phyloP scores from a whole-genome alignment of 129 eudicot species.

The Helichrysum umbraculigerum region DNA sequence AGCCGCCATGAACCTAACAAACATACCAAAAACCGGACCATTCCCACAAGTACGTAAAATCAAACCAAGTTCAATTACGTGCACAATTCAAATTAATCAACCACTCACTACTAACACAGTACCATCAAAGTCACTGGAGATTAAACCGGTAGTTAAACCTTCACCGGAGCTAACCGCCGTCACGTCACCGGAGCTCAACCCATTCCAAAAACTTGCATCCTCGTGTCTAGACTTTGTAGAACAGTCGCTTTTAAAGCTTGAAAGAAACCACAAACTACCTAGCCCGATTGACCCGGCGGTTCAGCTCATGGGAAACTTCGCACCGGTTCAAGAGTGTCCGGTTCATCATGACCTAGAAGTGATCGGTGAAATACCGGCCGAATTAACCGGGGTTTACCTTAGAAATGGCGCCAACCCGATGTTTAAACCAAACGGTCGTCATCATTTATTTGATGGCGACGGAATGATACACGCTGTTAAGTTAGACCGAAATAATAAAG shows the following conservation, averaged over 20 bases:
- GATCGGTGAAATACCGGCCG: constrained; percentile 52
- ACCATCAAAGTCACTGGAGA: neutral
- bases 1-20: constrained; percentile 5
- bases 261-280: constrained; percentile 38
- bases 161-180: neutral
- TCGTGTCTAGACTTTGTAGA: constrained; percentile 46
- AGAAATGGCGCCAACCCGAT: constrained; percentile 75
- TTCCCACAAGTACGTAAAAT: neutral
- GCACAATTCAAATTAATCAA: constrained; percentile 35
- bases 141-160: neutral
- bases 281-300: constrained; percentile 47
- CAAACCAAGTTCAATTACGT: constrained; percentile 21
- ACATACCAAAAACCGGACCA: neutral
- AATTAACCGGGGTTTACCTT: constrained; percentile 52
- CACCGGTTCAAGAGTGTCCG: constrained; percentile 70
- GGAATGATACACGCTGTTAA: constrained; percentile 85
- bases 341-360: constrained; percentile 60
- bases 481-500: constrained; percentile 38
- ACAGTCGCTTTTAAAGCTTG: constrained; percentile 28
- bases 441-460: constrained; percentile 75
- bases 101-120: constrained; percentile 34
- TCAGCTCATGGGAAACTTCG: constrained; percentile 66
- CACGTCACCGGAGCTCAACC: constrained; percentile 33
- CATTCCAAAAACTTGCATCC: constrained; percentile 57
- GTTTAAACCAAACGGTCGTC: constrained; percentile 48